Percentiles rank a stretch among this genome's conserved stretches.
Conservation (phyloP, 129 eudicot genomes). For the Ambrosia artemisiifolia region DNA sequence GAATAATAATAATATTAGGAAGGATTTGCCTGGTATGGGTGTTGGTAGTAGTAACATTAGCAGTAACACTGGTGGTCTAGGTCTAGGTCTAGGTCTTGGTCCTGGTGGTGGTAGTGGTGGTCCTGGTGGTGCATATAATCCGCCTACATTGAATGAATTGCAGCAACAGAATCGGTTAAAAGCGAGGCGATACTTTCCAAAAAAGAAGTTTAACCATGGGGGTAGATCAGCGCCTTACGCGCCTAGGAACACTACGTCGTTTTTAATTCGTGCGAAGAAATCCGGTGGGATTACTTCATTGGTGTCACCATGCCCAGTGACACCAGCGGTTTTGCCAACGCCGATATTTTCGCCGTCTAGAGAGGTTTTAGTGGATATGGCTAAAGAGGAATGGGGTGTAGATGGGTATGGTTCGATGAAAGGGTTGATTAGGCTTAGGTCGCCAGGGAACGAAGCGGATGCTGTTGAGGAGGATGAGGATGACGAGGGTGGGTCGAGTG, state of each 20-base stretch:
- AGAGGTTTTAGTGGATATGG: slow-evolving; percentile 60
- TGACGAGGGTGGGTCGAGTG: slow-evolving; percentile 74
- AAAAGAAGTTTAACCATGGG: slow-evolving; percentile 54
- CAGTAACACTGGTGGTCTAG: slow-evolving; percentile 19
- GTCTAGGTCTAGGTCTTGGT: not conserved
- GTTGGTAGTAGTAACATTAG: slow-evolving; percentile 8
- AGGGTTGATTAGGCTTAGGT: slow-evolving; percentile 50
- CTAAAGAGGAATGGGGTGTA: slow-evolving; percentile 61
- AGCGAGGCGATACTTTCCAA: slow-evolving; percentile 60
- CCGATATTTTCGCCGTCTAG: slow-evolving; percentile 64
- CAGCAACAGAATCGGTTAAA: slow-evolving; percentile 77
- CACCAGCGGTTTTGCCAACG: slow-evolving; percentile 81
- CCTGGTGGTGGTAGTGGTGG: slow-evolving; percentile 24
- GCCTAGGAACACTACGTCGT: slow-evolving; percentile 83
- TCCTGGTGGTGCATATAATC: slow-evolving; percentile 51
- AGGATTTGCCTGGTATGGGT: slow-evolving; percentile 8
- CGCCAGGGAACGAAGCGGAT: slow-evolving; percentile 62
- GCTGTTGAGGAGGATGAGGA: slow-evolving; percentile 60
- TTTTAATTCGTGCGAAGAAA: slow-evolving; percentile 75
- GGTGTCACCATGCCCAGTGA: slow-evolving; percentile 82
- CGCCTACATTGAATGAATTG: slow-evolving; percentile 61
- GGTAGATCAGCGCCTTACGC: slow-evolving; percentile 70
- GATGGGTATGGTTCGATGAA: slow-evolving; percentile 80
- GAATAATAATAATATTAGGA: slow-evolving; percentile 41
- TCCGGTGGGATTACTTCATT: slow-evolving; percentile 76